Evolutionary conservation across 169 alveolate genomes (phyloP), one percentile per base, ranked within the genome.

Genomic region (Toxoplasma gondii): DNA sequence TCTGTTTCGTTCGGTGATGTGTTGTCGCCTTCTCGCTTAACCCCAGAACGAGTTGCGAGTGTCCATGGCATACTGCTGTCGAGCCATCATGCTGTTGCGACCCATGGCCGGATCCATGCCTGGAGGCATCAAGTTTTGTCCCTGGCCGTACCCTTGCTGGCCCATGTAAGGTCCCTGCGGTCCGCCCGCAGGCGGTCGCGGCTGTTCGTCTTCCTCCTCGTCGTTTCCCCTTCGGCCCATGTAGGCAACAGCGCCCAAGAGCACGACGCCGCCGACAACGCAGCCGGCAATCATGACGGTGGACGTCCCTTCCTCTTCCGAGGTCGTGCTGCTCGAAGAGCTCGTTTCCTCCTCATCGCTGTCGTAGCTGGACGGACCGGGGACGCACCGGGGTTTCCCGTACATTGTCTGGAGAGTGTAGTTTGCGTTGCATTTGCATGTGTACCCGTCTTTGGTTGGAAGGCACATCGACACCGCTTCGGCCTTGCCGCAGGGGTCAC

Each of bases 181-280:
- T 64, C 34, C 74, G 24, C 74, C 74, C 7, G 74, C n/a, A 64
- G 74, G 74, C 74, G n/a, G 24, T 31, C 74, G 34, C 24, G 74
- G 74, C 5, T 9, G 67, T 53, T 81, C 88, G 29, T 82, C 90
- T 12, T 82, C 90, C 34, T 82, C 90, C 53, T 82, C 90, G 34
- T 39, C 90, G 34, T 22, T 4, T 16, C 64, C 41, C 36, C 10
- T 41, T 29, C 44, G 9, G 36, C 31, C 64, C n/a, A 34, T 67
- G 34, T 22, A 22, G 10, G 31, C 90, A 24, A 44, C 67, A 9
- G 9, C 53, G n/a, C 58, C 90, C 9, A 82, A 49, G 54, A 82
- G 17, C 17, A 44, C 67, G 10, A 82, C 34, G 64, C 90, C 67
- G 9, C 90, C 90, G 17, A 82, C 39, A 31, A 82, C 90, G 41